Conservation (phyloP, 345 rosid genomes). For the Chamaenerion angustifolium region DNA sequence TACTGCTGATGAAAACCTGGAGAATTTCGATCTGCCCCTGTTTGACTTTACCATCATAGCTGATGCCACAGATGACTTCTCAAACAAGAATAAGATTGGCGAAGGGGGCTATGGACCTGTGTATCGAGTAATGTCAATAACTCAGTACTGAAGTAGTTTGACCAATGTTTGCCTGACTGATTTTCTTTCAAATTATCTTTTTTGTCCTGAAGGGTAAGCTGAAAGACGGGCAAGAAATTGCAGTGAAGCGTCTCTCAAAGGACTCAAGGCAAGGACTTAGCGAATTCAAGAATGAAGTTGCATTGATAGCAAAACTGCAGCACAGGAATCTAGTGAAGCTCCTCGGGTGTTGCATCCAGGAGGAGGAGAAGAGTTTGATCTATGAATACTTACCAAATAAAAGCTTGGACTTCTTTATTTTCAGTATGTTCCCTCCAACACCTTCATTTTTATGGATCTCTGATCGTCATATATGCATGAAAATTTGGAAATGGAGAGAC, state of each 20-base stretch:
- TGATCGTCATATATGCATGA: no score
- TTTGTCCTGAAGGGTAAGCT: conserved; percentile 13
- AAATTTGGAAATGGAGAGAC: no score
- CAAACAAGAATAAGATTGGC: conserved; percentile 15
- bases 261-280: conserved; percentile 20
- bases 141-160: background rate
- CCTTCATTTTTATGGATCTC: no score
- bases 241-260: conserved; percentile 28
- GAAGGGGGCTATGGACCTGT: conserved; percentile 33
- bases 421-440: no score
- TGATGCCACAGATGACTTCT: conserved; percentile 24
- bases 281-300: conserved; percentile 26
- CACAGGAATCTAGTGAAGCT: conserved; percentile 31
- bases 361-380: conserved; percentile 1
- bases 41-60: conserved; percentile 15
- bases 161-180: background rate
- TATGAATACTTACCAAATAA: conserved; percentile 1
- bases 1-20: background rate
- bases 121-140: conserved; percentile 12
- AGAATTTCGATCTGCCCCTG: conserved; percentile 12
- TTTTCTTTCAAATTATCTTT: background rate
- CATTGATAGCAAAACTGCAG: conserved; percentile 25
- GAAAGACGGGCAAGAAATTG: conserved; percentile 22
- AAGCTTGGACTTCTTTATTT: conserved; percentile 1
- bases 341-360: conserved; percentile 12